Evolutionary conservation across 768 basidiomycete species (phyloP).

Genomic region (Podaxis mareebaensis): DNA sequence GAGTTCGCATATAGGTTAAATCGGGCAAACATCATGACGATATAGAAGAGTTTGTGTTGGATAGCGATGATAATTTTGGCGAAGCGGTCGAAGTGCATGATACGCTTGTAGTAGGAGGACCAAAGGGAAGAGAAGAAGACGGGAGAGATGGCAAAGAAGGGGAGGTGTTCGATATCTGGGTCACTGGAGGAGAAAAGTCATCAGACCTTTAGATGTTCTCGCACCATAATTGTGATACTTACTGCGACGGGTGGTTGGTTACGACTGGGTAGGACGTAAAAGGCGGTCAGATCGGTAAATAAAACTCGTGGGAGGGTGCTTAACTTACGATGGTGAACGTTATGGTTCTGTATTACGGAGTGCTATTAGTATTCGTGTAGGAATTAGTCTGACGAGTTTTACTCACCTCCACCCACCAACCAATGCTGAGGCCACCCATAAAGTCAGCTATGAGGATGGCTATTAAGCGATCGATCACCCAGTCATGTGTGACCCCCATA

Average conservation of each 20-base stretch:
- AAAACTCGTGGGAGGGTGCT: not conserved
- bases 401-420: constrained; percentile 98
- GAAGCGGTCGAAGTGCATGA: constrained; percentile 76
- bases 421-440: constrained; percentile 89
- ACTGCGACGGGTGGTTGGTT: constrained; percentile 97
- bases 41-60: constrained; percentile 93
- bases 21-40: constrained; percentile 85
- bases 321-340: constrained; percentile 89
- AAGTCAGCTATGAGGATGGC: constrained; percentile 82
- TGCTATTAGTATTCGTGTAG: constrained; percentile 15
- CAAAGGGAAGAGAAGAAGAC: constrained; percentile 83
- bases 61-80: constrained; percentile 64
- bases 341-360: constrained; percentile 67
- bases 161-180: constrained; percentile 85
- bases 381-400: not conserved
- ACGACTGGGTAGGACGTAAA: constrained; percentile 58
- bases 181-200: constrained; percentile 46
- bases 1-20: constrained; percentile 95
- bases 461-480: constrained; percentile 76
- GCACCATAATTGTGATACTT: constrained; percentile 28
- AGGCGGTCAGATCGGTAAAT: constrained; percentile 17
- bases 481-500: constrained; percentile 88
- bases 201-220: not conserved
- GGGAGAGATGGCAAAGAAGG: constrained; percentile 93
- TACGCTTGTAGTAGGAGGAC: constrained; percentile 93